Evolutionary conservation across 192 early-diverging fungal genomes (phyloP), one percentile per base, ranked within the genome.

Genomic region (Backusella sp.): DNA sequence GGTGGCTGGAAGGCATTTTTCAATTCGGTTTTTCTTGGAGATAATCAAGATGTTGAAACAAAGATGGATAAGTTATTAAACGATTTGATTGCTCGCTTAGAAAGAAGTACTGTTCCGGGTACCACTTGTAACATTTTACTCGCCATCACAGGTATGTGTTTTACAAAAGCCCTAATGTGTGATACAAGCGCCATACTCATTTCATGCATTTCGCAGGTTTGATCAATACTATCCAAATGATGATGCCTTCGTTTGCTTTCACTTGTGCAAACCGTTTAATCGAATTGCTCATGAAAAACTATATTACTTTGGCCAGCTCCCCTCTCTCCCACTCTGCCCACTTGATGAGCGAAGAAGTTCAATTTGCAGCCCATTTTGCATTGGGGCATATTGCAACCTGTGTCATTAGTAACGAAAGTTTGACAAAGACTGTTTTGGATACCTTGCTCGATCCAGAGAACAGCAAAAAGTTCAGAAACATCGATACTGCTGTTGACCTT

Each of bases 1-100:
- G 65, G 78, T 9, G 76, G 80, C 14, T 90, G 88, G 88, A 76
- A 78, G 8, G 77, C 82, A 0, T 77, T 90, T 11, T 90, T 88
- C 37, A 83, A 84, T 14, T 74, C 73, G 1, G 41, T 42, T 34
- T 42, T 81, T 12, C 26, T 39, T 4, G 70, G 44, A 17, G 67
- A 44, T 26, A 32, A 71, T 26, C 34, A 23, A 1, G 68, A 71
- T 62, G 53, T 70, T 28, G 80, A 81, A 36, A 23, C 42, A 0
- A 53, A 46, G n/a, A 68, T 46, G 14, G 42, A 21, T 28, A 7
- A 28, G 0, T n/a, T 81, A 15, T 36, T 77, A 21, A 56, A 77
- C 2, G 80, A 81, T 66, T 52, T 81, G 6, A 23, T 77, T 1
- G 30, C 41, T 17, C 72, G 80, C 36, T 42, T 81, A 21, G 59